Evolutionary conservation across 345 rosid genomes (phyloP), one percentile per base, ranked within the genome.

Genomic region (Gossypium stocksii): DNA sequence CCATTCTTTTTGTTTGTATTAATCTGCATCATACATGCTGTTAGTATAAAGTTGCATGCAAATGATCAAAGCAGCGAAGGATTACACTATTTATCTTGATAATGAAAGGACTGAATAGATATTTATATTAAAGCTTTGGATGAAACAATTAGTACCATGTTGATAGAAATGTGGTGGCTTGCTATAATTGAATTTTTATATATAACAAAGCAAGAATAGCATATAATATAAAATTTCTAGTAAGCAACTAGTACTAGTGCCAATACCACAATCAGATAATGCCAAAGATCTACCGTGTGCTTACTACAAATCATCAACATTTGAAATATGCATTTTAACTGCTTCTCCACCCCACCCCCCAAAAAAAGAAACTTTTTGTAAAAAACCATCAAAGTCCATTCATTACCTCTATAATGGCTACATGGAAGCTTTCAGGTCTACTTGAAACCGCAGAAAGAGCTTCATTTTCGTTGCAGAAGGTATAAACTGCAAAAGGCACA

Each of bases 381-480:
- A 60, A 67, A 34, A 64, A 43, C 10, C 27, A 14, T 43, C 48
- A 22, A 49, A 70, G 38, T 63, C 46, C 62, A 69, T 74, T 81
- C 48, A 69, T 76, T 83, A 91, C 93, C 99, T 90, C 98, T 1
- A 93, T 89, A 54, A 95, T 86, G 53, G 99, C 99, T 76, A 88
- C 82, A 75, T 95, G 98, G 81, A 89, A 95, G 84, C 82, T 84
- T 80, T 89, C 94, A 17, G 90, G 87, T 74, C 83, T 83, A 41
- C 80, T 77, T 61, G 82, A 75, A 73, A 95, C 72, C 51, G 93
- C 90, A 3, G 86, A 85, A 41, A 93, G 74, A 41, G 99, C 99
- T 79, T 89, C 96, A 14, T 83, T 74, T 86, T 90, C 96, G 59
- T 91, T 83, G 79, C 77, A 85, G 89, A 88, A 93, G 69, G 82